Evolutionary conservation across 768 basidiomycete genomes (phyloP), one percentile per base, ranked within the genome.

Genomic region (Tricholoma flavovirens): DNA sequence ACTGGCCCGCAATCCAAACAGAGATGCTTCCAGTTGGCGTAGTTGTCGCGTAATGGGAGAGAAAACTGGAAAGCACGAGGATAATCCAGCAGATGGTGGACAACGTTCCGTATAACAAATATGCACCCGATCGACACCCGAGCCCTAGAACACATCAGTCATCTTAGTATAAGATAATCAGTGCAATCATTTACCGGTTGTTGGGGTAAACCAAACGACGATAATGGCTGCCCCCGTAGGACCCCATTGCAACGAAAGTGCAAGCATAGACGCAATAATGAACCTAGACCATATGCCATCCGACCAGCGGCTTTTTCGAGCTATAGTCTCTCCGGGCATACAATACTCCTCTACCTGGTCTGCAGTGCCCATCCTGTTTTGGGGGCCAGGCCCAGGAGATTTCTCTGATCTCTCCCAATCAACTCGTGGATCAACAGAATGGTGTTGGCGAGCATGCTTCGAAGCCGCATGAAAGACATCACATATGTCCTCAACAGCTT

Each of bases 231-330:
- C 65, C 19, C 67, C 66, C 14, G 64, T 63, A 17, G 68, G 67
- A 6, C 65, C 64, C 70, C 70, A 71, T 22, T 68, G 69, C 15
- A 69, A 53, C 0, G 36, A 46, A 12, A 71, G 58, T 1, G 65
- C 69, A 5, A 66, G 38, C 3, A 56, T 7, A 5, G 65, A 63
- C 1, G 67, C 60, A 21, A 65, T 54, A n/a, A 62, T 3, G 22
- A 65, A 56, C 11, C 68, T 61, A 1, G 60, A 60, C 40, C 66
- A 60, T 17, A 66, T 60, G 24, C 57, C 40, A 0, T 53, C 54
- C 10, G 62, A 60, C 63, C 62, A 62, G 19, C 24, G 49, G 15
- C 29, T 50, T 36, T 5, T 26, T 26, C 30, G 9, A 32, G 10
- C 7, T 32, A 11, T 32, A 32, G 17, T 48, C 60, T 48, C 49